These are phyloP conservation scores for Leccinum huronense DNA, from an alignment of 1,284 basidiomycete species.

Conservation along the genomic window DNA sequence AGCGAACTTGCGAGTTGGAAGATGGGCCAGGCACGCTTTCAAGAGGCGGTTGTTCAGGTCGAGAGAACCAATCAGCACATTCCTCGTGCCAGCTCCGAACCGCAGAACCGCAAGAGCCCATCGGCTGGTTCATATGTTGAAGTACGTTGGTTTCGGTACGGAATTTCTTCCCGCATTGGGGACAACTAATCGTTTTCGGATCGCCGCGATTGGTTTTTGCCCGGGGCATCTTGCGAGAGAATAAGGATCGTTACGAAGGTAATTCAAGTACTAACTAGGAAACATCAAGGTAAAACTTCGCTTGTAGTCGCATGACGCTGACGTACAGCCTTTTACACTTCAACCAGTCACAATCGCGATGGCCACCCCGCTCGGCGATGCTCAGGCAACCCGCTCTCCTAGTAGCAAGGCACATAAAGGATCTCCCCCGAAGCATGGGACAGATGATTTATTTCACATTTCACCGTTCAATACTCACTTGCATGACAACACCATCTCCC, in stretches of 20 bases:
- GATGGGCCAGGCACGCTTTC: neutral
- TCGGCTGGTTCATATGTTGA: neutral
- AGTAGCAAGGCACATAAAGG: no score
- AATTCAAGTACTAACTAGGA: no score
- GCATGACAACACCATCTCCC: neutral
- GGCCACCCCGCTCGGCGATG: no score
- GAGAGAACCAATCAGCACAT: neutral
- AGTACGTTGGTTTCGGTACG: neutral
- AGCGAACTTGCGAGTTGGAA: neutral
- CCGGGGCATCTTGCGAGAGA: neutral
- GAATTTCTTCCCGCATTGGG: neutral
- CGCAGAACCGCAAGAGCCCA: neutral
- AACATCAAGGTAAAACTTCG: no score
- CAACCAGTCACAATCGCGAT: no score
- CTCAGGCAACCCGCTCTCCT: no score
- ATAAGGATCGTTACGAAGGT: no score
- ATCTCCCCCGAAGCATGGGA: neutral
- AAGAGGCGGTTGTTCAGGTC: neutral
- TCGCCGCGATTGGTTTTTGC: neutral
- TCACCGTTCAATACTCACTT: neutral
- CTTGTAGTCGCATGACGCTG: no score
- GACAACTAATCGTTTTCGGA: neutral
- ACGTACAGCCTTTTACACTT: no score
- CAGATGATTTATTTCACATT: neutral
- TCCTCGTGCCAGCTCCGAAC: neutral